These are phyloP conservation scores for Rubia yunnanensis DNA, from an alignment of 257 asterid genomes.

Conservation along the genomic window DNA sequence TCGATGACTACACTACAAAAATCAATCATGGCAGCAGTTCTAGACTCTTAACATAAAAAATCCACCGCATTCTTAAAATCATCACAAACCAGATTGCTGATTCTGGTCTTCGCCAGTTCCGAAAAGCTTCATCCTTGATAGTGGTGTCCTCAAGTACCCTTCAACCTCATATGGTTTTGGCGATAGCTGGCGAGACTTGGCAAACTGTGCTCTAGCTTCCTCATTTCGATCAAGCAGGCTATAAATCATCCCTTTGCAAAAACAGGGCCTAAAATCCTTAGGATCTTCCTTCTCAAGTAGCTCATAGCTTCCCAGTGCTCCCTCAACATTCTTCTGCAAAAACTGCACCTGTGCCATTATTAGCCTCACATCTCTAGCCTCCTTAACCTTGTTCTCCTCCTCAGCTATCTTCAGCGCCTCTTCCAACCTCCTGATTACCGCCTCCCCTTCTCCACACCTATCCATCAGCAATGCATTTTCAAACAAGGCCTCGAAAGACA, in stretches of 20 bases:
- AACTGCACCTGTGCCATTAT: conserved; percentile 82
- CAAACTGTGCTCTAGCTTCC: conserved; percentile 72
- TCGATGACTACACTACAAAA: neutral
- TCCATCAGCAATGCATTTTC: conserved; percentile 82
- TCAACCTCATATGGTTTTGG: conserved; percentile 78
- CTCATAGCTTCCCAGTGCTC: conserved; percentile 67
- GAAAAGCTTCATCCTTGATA: conserved; percentile 73
- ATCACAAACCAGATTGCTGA: conserved; percentile 6
- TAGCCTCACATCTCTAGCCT: conserved; percentile 69
- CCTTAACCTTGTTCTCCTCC: conserved; percentile 43
- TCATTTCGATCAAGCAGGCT: conserved; percentile 54
- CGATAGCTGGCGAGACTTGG: conserved; percentile 52
- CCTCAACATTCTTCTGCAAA: conserved; percentile 76
- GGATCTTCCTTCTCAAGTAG: conserved; percentile 68
- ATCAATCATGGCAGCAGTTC: neutral
- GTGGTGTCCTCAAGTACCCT: conserved; percentile 69
- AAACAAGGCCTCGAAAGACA: conserved; percentile 55
- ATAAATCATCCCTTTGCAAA: conserved; percentile 82
- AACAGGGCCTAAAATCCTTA: conserved; percentile 75
- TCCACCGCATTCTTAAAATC: neutral
- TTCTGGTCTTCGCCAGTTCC: conserved; percentile 43
- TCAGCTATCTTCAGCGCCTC: conserved; percentile 60
- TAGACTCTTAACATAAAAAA: neutral
- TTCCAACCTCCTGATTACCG: conserved; percentile 53
- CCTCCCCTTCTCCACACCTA: conserved; percentile 56